Evolutionary conservation across 192 early-diverging fungal genomes (phyloP).

Genomic region (Spizellomyces punctatus): DNA sequence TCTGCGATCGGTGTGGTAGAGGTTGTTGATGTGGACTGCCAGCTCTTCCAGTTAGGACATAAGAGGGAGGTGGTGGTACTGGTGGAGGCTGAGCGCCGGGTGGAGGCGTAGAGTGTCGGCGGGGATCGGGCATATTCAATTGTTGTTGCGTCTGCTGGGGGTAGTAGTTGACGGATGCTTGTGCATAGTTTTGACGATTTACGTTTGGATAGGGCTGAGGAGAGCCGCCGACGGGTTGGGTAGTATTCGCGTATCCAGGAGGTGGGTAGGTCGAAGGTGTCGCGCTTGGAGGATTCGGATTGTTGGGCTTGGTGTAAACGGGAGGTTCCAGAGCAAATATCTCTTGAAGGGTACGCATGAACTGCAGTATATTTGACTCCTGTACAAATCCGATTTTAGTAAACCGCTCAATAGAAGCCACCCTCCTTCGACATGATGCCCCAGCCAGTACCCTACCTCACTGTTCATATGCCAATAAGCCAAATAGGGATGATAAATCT

Average conservation of each 20-base stretch:
- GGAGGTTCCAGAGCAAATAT: constrained; percentile 78
- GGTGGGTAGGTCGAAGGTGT: constrained; percentile 15
- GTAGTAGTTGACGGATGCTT: neutral
- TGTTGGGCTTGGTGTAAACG: constrained; percentile 61
- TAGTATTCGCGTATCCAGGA: neutral
- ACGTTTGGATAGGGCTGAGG: neutral
- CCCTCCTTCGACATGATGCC: neutral
- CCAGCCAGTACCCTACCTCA: constrained; percentile 33
- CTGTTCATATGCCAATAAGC: constrained; percentile 66
- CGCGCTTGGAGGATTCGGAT: neutral
- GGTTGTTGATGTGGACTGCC: constrained; percentile 17
- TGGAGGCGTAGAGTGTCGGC: constrained; percentile 35
- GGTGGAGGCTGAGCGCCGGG: constrained; percentile 37
- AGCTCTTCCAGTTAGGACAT: constrained; percentile 6
- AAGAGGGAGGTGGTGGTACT: constrained; percentile 16
- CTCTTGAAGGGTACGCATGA: constrained; percentile 67
- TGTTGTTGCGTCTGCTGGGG: constrained; percentile 11
- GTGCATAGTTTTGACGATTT: neutral
- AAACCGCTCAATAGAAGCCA: constrained; percentile 1
- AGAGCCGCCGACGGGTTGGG: neutral
- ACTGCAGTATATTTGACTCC: constrained; percentile 50
- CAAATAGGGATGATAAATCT: constrained; percentile 84
- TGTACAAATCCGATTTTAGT: neutral
- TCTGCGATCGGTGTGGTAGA: constrained; percentile 22
- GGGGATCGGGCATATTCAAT: constrained; percentile 27